Evolutionary conservation across 371 early-diverging fungal species (phyloP).

Genomic region (Encephalitozoon hellem): DNA sequence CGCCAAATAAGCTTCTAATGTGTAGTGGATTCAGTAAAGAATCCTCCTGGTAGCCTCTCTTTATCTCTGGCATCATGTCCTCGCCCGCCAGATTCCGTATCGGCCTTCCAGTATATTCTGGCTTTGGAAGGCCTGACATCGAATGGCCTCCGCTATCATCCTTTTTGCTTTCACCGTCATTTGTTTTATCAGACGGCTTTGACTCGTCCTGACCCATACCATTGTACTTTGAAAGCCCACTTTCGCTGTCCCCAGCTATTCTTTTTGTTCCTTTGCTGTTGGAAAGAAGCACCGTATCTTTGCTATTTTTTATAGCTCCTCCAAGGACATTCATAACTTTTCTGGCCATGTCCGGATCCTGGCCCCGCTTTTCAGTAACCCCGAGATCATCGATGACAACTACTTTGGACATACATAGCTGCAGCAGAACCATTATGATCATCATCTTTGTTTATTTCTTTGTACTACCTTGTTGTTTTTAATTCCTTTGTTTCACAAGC

Average conservation of each 20-base stretch:
- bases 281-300: neutral
- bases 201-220: neutral
- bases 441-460: neutral
- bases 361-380: neutral
- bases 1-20: neutral
- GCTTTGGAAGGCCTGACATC: neutral
- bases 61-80: neutral
- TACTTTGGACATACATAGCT: neutral
- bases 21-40: neutral
- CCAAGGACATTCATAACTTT: neutral
- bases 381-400: slow-evolving; percentile 24
- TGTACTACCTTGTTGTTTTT: neutral
- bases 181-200: neutral
- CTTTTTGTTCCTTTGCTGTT: neutral
- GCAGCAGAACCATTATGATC: neutral
- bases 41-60: neutral
- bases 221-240: too few relatives aligned
- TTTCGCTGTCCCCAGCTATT: neutral
- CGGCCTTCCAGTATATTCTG: neutral
- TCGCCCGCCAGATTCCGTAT: neutral
- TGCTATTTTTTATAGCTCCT: slow-evolving; percentile 3
- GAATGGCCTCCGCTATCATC: neutral
- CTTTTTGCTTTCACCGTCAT: neutral
- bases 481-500: neutral
- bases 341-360: neutral